Percentiles rank a stretch among this genome's conserved stretches.
Evolutionary conservation across 2,329 filamentous ascomycete species (phyloP).

Genomic region (Sporothrix phasma): DNA sequence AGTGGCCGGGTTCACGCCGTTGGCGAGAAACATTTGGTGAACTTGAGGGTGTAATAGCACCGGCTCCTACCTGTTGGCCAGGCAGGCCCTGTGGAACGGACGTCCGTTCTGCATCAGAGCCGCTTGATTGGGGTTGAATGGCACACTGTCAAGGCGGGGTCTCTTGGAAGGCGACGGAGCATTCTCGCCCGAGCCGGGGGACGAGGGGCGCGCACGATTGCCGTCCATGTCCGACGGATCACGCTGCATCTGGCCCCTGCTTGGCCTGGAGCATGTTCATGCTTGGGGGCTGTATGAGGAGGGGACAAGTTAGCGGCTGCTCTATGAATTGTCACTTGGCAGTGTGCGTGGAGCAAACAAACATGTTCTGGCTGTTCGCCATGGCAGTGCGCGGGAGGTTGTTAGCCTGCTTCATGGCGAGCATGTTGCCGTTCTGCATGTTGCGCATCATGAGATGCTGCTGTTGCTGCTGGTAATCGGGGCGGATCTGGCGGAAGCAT

Average conservation of each 20-base stretch:
- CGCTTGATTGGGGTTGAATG: conserved; percentile 61
- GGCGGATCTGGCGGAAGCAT: conserved; percentile 64
- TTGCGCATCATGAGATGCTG: conserved; percentile 57
- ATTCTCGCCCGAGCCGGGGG: conserved; percentile 74
- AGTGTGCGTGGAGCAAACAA: conserved; percentile 27
- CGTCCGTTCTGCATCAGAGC: conserved; percentile 66
- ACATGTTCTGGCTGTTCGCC: conserved; percentile 68
- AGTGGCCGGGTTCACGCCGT: conserved; percentile 65
- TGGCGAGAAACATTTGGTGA: conserved; percentile 52
- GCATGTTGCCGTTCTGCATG: conserved; percentile 52
- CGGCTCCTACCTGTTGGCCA: conserved; percentile 54
- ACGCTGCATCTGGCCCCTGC: conserved; percentile 64
- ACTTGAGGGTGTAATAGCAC: conserved; percentile 39
- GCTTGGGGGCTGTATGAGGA: conserved; percentile 46
- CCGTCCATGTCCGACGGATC: conserved; percentile 82
- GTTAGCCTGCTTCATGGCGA: conserved; percentile 48
- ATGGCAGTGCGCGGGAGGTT: conserved; percentile 65
- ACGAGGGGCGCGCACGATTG: conserved; percentile 69
- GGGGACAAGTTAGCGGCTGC: background rate
- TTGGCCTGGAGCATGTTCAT: conserved; percentile 66
- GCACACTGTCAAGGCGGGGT: conserved; percentile 65
- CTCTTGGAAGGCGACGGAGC: conserved; percentile 89
- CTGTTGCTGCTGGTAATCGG: conserved; percentile 42
- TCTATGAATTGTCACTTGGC: background rate
- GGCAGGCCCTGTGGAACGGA: conserved; percentile 60